phyloP scores from a whole-genome alignment of 2,329 filamentous ascomycete species.

The Drechslerella coelobrocha region DNA sequence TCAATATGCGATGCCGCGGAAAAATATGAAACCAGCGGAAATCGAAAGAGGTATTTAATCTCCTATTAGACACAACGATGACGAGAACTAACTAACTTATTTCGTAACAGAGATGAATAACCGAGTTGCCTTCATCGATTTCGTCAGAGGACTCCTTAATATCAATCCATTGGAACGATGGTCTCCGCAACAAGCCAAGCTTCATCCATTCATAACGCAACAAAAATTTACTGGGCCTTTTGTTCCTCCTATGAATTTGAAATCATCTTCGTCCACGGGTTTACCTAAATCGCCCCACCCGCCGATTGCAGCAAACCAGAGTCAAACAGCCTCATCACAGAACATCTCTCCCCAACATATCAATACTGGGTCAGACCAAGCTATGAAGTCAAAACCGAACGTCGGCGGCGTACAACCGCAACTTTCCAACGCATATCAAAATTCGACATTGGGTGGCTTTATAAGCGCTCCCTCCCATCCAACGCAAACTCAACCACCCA shows the following conservation, averaged over 20 bases:
- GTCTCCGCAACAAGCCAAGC: constrained; percentile 96
- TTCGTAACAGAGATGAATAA: constrained; percentile 87
- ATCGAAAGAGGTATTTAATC: constrained; percentile 81
- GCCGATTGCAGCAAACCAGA: constrained; percentile 38
- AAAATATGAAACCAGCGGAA: constrained; percentile 98
- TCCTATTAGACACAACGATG: too few relatives aligned
- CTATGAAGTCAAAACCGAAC: constrained; percentile 81
- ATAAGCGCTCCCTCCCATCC: constrained; percentile 14
- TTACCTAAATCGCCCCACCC: constrained; percentile 66
- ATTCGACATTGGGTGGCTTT: constrained; percentile 32
- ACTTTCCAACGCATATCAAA: constrained; percentile 42
- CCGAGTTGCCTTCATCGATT: constrained; percentile 95
- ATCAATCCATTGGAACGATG: constrained; percentile 96
- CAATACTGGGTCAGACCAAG: constrained; percentile 47
- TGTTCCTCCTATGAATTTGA: constrained; percentile 95
- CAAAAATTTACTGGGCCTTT: constrained; percentile 97
- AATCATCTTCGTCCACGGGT: constrained; percentile 70
- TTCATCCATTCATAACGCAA: constrained; percentile 98
- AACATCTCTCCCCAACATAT: constrained; percentile 72
- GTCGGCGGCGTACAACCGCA: constrained; percentile 23
- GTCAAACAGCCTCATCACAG: constrained; percentile 74
- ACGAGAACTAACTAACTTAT: constrained; percentile 17
- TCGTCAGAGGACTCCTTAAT: constrained; percentile 87
- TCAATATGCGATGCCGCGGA: constrained; percentile 95
- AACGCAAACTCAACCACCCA: constrained; percentile 40